Evolutionary conservation across 345 rosid species (phyloP).

Genomic region (Melaleuca quinquenervia): DNA sequence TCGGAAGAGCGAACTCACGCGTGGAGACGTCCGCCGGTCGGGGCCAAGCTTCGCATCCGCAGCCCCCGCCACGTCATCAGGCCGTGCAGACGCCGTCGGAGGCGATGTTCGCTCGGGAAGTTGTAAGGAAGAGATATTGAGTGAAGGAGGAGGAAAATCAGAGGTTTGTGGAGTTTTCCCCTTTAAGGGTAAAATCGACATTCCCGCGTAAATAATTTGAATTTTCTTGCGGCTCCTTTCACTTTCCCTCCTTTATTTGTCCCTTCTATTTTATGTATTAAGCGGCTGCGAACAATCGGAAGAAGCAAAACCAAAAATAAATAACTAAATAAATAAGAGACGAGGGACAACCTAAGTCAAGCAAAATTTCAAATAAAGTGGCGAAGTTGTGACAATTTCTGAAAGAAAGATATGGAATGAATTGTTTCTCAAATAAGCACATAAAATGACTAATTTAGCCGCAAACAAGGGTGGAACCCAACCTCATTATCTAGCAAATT

Average conservation of each 20-base stretch:
- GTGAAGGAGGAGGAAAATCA: accelerated
- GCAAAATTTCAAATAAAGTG: no score
- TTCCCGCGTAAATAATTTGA: neutral
- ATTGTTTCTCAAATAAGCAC: no score
- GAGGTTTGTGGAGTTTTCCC: no score
- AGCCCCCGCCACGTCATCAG: neutral
- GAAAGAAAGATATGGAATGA: neutral
- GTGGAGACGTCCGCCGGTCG: neutral
- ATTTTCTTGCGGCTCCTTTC: neutral
- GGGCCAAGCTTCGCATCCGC: neutral
- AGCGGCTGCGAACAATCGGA: neutral
- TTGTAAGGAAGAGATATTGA: neutral
- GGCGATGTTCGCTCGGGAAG: neutral
- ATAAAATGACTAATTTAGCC: neutral
- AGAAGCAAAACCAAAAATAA: neutral
- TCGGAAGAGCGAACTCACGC: neutral
- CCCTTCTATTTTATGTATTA: neutral
- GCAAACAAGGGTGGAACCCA: no score
- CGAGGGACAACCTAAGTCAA: neutral
- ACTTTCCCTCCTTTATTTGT: neutral
- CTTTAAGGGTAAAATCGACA: neutral
- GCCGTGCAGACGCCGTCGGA: neutral
- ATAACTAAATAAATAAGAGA: neutral
- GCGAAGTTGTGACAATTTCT: neutral
- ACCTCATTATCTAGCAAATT: accelerated